Evolutionary conservation across 148 eudicot genomes (phyloP).

Genomic region (Fagopyrum homotropicum): DNA sequence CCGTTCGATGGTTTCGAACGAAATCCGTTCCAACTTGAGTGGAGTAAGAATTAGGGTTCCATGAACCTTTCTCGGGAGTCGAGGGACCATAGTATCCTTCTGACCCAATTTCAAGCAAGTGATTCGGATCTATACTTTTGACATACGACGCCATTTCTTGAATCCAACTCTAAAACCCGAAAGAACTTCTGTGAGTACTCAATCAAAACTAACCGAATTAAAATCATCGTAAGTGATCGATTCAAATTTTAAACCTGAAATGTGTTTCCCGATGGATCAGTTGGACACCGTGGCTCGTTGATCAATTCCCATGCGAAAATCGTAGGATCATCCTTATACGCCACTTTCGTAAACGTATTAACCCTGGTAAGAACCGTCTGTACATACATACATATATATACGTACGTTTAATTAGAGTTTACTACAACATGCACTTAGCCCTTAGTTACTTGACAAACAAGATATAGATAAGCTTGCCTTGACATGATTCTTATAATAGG

Average conservation of each 20-base stretch:
- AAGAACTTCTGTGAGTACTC: no score
- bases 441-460: no score
- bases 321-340: constrained; percentile 36
- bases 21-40: constrained; percentile 46
- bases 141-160: constrained; percentile 44
- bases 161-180: constrained; percentile 37
- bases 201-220: no score
- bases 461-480: constrained; percentile 25
- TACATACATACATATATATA: not conserved
- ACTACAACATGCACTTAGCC: no score
- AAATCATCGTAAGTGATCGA: not conserved
- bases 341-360: constrained; percentile 9
- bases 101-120: constrained; percentile 43
- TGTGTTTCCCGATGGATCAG: constrained; percentile 29
- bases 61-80: constrained; percentile 14
- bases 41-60: constrained; percentile 48
- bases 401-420: not conserved
- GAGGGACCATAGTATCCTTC: constrained; percentile 48
- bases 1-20: constrained; percentile 34
- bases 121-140: constrained; percentile 45
- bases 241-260: constrained; percentile 23
- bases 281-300: constrained; percentile 47
- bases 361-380: constrained; percentile 2
- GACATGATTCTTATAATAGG: constrained; percentile 36
- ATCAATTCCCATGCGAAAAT: constrained; percentile 57